Evolutionary conservation across 805 yeast species (phyloP).

Genomic region (Yarrowia sp.): DNA sequence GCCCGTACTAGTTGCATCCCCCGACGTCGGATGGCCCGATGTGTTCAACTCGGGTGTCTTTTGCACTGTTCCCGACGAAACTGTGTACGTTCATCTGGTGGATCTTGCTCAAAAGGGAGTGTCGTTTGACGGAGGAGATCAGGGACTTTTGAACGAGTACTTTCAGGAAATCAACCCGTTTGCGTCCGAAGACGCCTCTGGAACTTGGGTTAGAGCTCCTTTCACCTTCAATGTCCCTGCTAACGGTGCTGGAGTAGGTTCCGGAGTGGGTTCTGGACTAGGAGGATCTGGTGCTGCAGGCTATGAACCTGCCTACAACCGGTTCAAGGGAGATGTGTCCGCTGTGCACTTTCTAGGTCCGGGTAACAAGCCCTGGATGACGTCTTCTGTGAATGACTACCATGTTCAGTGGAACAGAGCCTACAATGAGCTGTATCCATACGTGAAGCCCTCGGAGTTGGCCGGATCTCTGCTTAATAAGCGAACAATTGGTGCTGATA

Average conservation of each 20-base stretch:
- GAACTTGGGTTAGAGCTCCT: conserved; percentile 69
- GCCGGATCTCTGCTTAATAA: conserved; percentile 9
- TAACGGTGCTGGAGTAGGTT: conserved; percentile 32
- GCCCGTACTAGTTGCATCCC: conserved; percentile 47
- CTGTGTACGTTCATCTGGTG: conserved; percentile 46
- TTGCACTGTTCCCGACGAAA: conserved; percentile 52
- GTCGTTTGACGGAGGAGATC: conserved; percentile 88
- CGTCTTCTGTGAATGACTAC: conserved; percentile 21
- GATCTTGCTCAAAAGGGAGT: conserved; percentile 35
- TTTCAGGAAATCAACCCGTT: conserved; percentile 42
- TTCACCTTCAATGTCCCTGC: conserved; percentile 82
- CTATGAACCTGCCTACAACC: conserved; percentile 64
- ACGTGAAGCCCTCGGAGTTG: background rate
- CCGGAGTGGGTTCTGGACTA: background rate
- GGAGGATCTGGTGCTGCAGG: conserved; percentile 47
- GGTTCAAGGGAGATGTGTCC: conserved; percentile 48
- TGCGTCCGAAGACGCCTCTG: background rate
- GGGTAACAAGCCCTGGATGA: conserved; percentile 42
- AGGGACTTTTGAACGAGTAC: conserved; percentile 79
- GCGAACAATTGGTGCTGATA: conserved; percentile 29
- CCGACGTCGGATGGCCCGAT: conserved; percentile 93
- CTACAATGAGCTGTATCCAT: conserved; percentile 31
- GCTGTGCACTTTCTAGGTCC: conserved; percentile 43
- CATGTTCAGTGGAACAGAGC: conserved; percentile 27
- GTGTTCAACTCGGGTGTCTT: conserved; percentile 80